Conservation (phyloP, 345 rosid species). For the Syzygium aromaticum region DNA sequence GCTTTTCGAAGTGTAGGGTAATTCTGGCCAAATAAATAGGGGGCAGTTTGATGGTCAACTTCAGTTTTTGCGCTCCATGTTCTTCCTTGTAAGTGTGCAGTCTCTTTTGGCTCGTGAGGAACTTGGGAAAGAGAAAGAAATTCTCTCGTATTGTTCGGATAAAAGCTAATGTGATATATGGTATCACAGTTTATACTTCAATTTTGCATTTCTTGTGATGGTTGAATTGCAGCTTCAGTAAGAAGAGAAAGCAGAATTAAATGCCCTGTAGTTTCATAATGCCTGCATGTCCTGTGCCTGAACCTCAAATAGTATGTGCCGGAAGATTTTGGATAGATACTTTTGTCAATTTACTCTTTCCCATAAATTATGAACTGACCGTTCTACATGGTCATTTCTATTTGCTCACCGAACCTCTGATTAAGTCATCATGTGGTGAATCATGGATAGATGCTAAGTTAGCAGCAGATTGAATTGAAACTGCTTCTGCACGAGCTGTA, state of each 20-base stretch:
- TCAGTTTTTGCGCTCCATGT: background rate
- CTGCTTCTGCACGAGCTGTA: background rate
- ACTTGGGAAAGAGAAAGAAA: background rate
- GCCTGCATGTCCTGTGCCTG: background rate
- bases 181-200: background rate
- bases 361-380: background rate
- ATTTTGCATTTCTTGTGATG: background rate
- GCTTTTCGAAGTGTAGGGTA: background rate
- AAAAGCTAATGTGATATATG: background rate
- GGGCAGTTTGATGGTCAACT: background rate
- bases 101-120: background rate
- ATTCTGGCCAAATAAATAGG: background rate
- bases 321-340: background rate
- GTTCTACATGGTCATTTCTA: background rate
- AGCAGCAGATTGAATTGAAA: background rate
- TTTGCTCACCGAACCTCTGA: background rate
- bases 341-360: background rate
- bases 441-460: background rate
- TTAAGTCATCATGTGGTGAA: background rate
- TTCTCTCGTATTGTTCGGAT: background rate
- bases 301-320: background rate
- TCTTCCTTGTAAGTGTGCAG: background rate
- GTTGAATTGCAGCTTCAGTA: background rate
- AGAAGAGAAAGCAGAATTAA: background rate
- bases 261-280: background rate